Evolutionary conservation across 1,139 yeast genomes (phyloP), one percentile per base, ranked within the genome.

Genomic region (Candida tropicalis): DNA sequence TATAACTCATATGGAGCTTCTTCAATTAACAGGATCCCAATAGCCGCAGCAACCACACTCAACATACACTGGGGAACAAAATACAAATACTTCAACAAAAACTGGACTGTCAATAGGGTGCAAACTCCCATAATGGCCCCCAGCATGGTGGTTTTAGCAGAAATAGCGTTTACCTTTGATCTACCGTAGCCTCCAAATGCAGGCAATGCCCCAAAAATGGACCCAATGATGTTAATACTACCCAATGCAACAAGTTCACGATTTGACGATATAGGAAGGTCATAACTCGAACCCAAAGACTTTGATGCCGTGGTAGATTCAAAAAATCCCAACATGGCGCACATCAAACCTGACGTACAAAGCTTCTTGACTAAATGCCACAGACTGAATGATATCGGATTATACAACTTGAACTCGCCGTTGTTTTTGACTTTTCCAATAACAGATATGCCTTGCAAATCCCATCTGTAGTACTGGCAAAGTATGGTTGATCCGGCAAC

Each of bases 161-260:
- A 82, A 38, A 89, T 70, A 1, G 93, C 87, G 64, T 93, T 93
- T 46, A 93, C 83, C 57, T 87, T 91, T 28, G 95, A 84, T 59
- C 99, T 77, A 1, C 97, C 98, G 58, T 93, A 93, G 0, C 99
- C 98, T 2, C 99, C 99, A 72, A 91, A 91, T 0, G 96, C 82
- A 0, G 99, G 98, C 11, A 93, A 68, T 0, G 93, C 87, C 3
- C 96, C 93, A 54, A 88, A 81, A 16, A 80, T 48, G 2, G 89
- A 78, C 1, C 85, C 84, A 3, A 77, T 66, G 2, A 90, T 51
- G 56, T 91, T 93, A 40, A 87, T 81, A 16, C 79, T 66, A 0
- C 99, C 99, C 38, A 93, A 69, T 0, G 97, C 97, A 6, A 86
- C 85, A 42, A 86, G 65, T 55, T 86, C 95, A 51, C 91, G 71